phyloP scores from a whole-genome alignment of 768 basidiomycete genomes.

The Gloeophyllum trabeum region DNA sequence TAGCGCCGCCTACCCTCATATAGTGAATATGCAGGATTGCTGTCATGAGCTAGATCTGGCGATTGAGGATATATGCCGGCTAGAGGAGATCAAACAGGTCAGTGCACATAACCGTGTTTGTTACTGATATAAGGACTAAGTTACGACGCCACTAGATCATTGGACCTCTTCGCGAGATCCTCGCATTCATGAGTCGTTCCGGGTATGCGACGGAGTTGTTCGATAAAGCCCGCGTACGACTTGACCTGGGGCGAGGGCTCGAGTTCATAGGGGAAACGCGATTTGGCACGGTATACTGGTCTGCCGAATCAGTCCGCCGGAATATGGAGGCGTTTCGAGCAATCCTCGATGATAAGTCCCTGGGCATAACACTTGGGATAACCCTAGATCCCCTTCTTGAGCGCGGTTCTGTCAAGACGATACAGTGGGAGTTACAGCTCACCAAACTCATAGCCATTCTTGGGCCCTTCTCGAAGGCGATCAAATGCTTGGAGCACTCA shows the following conservation, averaged over 20 bases:
- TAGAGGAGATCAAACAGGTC: too few species aligned
- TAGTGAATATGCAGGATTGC: neutral
- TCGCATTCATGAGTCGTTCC: too few species aligned
- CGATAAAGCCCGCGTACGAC: too few species aligned
- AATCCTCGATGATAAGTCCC: neutral
- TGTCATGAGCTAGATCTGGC: neutral
- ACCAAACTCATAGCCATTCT: constrained; percentile 16
- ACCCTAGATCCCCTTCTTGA: neutral
- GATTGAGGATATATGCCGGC: too few species aligned
- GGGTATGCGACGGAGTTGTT: too few species aligned
- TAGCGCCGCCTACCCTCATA: neutral
- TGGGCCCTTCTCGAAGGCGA: constrained; percentile 14
- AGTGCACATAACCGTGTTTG: too few species aligned
- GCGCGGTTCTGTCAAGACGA: neutral
- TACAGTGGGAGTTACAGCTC: constrained; percentile 13
- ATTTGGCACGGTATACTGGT: neutral
- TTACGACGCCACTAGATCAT: too few species aligned
- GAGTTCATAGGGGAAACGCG: too few species aligned
- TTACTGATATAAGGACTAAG: too few species aligned
- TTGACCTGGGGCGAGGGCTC: too few species aligned
- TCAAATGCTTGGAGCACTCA: constrained; percentile 21
- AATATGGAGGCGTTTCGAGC: neutral
- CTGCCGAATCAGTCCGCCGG: neutral
- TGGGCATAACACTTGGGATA: neutral
- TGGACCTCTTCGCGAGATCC: too few species aligned